Base-by-base conservation (phyloP, 1,284 basidiomycete species). In the Naganishia sp. region DNA sequence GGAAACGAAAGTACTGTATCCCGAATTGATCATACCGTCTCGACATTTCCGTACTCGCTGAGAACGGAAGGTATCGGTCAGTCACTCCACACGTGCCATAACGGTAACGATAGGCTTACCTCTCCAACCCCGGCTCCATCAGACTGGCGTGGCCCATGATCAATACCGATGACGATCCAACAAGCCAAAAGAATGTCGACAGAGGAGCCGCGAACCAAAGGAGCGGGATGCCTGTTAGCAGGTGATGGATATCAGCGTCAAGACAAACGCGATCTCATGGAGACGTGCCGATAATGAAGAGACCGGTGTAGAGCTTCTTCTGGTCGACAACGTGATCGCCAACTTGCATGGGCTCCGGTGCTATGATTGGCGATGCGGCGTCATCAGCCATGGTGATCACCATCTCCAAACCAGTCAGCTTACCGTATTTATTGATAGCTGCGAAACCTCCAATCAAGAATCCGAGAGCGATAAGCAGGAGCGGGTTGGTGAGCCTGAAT, bases 381-480 rank as follows among this genome's bases (percentile, higher is more conserved):
- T 7, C 11, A 9, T 11, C 48, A 50, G 42, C 4, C 15, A 7
- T n/a, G 49, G 3, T 15, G 13, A 6, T 15, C 49, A 1, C 6
- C 7, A 21, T 15, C 28, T 44, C 54, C n/a, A 63, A 36, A 33
- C 36, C 36, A 65, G 52, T n/a, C 16, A 39, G 82, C 90, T 75
- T 70, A 94, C 92, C 92, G 72, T 90, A 97, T 75, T 84, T 87
- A 81, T 93, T 94, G 82, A 98, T 95, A 52, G 86, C 86, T 42
- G 87, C 80, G 81, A 97, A 98, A 2, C 95, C 95, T 55, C 92
- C 91, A 70, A 94, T 87, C 72, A 99, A 87, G 84, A 98, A 94
- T 44, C 82, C 85, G 69, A 97, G 83, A 4, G 94, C 87, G 73
- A 95, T 83, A 70, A 98, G 85, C 53, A 99, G 87, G 46, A 87